Evolutionary conservation across 108 stramenopile genomes (phyloP).

Genomic region (Cyclotella atomus): DNA sequence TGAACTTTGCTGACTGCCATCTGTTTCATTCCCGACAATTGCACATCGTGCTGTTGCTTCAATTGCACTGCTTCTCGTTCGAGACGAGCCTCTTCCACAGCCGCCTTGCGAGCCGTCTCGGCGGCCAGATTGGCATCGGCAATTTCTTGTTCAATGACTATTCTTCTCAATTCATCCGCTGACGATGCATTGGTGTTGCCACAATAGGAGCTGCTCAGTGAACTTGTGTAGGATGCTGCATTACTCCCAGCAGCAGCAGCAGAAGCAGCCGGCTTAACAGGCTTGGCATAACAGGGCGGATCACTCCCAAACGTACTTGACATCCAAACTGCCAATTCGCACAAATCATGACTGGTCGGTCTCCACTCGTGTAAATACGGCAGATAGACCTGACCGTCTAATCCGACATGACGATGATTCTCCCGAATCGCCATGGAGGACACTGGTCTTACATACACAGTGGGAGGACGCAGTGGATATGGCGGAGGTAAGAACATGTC

Average conservation of each 20-base stretch:
- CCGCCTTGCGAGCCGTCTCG: slow-evolving; percentile 44
- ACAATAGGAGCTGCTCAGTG: neutral
- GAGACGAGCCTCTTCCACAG: slow-evolving; percentile 24
- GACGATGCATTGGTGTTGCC: neutral
- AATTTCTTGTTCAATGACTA: slow-evolving; percentile 52
- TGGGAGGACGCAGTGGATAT: slow-evolving; percentile 88
- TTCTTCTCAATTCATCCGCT: neutral
- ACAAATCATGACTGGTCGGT: slow-evolving; percentile 66
- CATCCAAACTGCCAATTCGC: slow-evolving; percentile 83
- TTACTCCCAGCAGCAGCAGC: neutral
- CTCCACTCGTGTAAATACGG: slow-evolving; percentile 96
- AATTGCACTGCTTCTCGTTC: slow-evolving; percentile 46
- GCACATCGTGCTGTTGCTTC: slow-evolving; percentile 42
- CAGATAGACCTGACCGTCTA: slow-evolving; percentile 92
- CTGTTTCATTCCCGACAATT: slow-evolving; percentile 40
- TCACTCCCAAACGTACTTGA: slow-evolving; percentile 90
- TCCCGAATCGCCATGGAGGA: slow-evolving; percentile 81
- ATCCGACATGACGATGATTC: slow-evolving; percentile 84
- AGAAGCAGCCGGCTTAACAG: neutral
- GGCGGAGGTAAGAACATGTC: slow-evolving; percentile 89
- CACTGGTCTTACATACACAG: slow-evolving; percentile 86
- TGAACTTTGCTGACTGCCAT: slow-evolving; percentile 56
- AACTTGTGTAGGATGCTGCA: slow-evolving; percentile 22
- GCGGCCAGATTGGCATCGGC: slow-evolving; percentile 60
- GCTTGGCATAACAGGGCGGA: slow-evolving; percentile 92